Conservation (phyloP, 441 rosid genomes). For the Arabidopsis hybrid region DNA sequence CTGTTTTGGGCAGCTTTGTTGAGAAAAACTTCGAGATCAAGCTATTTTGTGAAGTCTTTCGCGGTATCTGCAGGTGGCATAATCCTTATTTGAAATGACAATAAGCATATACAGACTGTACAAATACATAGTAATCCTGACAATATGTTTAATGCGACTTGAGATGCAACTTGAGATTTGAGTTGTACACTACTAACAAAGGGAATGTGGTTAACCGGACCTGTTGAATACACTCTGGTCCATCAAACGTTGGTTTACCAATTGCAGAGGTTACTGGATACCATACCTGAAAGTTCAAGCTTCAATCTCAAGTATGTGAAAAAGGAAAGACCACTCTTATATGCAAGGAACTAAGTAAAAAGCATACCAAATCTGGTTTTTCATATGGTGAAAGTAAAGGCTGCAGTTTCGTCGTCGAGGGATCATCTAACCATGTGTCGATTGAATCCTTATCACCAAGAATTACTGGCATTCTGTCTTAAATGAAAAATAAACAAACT, state of each 20-base stretch:
- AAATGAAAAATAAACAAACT: constrained; percentile 21
- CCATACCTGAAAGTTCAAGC: constrained; percentile 60
- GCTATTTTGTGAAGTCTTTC: constrained; percentile 60
- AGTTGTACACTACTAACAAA: constrained; percentile 12
- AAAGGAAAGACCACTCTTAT: constrained; percentile 1
- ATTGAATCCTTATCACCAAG: constrained; percentile 70
- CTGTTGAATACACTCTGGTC: constrained; percentile 86
- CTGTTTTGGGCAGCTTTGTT: constrained; percentile 53
- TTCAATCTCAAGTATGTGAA: constrained; percentile 20
- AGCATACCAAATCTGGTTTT: constrained; percentile 70
- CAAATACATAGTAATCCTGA: not conserved
- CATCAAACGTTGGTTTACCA: constrained; percentile 76
- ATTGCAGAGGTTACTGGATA: constrained; percentile 83
- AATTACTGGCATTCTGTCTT: constrained; percentile 93
- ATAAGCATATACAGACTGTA: not conserved
- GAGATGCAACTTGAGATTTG: not conserved
- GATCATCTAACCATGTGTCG: constrained; percentile 72
- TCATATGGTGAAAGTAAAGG: constrained; percentile 71
- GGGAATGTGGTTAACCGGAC: constrained; percentile 44
- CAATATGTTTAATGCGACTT: constrained; percentile 2
- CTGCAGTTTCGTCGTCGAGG: constrained; percentile 53
- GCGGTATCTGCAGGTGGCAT: constrained; percentile 55
- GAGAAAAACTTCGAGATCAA: constrained; percentile 76
- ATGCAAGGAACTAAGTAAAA: constrained; percentile 14
- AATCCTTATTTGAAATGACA: constrained; percentile 1